phyloP scores from a whole-genome alignment of 371 early-diverging fungal genomes.

The Blakeslea trispora region DNA sequence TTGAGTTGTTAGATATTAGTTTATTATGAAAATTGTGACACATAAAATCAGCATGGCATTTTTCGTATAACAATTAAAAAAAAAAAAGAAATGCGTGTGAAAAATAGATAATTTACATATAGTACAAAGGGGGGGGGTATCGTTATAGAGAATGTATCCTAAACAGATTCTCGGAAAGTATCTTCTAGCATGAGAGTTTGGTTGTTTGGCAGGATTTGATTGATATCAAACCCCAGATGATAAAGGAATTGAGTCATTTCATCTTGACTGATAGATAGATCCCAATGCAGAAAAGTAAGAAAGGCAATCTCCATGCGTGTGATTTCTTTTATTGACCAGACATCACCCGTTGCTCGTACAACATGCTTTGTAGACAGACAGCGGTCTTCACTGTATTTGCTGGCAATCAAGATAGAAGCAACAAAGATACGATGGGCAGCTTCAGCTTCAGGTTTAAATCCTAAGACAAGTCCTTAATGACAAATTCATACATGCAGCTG shows the following conservation, averaged over 20 bases:
- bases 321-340: slow-evolving; percentile 56
- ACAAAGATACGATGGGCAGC: slow-evolving; percentile 57
- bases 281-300: slow-evolving; percentile 48
- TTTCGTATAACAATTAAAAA: too few species aligned
- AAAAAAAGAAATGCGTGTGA: too few species aligned
- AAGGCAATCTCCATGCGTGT: slow-evolving; percentile 55
- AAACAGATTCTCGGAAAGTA: slow-evolving; percentile 1
- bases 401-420: slow-evolving; percentile 48
- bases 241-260: slow-evolving; percentile 39
- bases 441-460: slow-evolving; percentile 48
- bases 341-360: slow-evolving; percentile 52
- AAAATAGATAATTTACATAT: too few species aligned
- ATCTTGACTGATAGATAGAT: slow-evolving; percentile 41
- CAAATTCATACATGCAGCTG: too few species aligned
- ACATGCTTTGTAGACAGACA: slow-evolving; percentile 46
- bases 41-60: too few species aligned
- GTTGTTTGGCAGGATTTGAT: slow-evolving; percentile 20
- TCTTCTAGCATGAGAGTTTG: slow-evolving; percentile 16
- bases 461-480: too few species aligned
- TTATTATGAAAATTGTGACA: too few species aligned
- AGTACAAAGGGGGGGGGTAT: slow-evolving; percentile 9
- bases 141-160: background rate
- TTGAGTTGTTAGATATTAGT: too few species aligned
- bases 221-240: slow-evolving; percentile 30
- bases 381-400: slow-evolving; percentile 51